Evolutionary conservation across 352 stramenopile genomes (phyloP), one percentile per base, ranked within the genome.

Genomic region (Aphanomyces euteiches): DNA sequence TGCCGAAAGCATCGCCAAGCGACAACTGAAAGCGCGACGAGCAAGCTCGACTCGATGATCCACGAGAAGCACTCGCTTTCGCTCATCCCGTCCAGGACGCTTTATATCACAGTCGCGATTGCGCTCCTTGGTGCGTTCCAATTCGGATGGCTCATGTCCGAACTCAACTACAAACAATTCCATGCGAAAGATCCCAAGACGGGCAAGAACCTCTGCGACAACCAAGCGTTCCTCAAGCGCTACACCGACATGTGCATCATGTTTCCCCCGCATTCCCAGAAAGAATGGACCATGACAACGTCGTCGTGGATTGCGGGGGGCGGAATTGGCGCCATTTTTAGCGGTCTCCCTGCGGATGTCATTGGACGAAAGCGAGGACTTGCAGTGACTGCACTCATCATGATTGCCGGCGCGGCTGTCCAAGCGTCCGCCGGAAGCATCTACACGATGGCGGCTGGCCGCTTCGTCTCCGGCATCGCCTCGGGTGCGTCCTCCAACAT

Each of bases 301-400:
- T 88, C 88, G 71, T 72, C 73, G n/a, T 88, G 80, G 80, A 77
- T 88, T 58, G 69, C 85, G 43, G 80, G 79, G 8, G 82, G 78
- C 15, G 85, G 86, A 74, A 19, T 81, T 65, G 80, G 81, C 8
- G 70, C 69, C 56, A 74, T 90, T 5, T 48, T 57, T 3, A 81
- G 77, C 56, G 78, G 78, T 3, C 58, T 38, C 19, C 56, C 81
- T 4, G 63, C 78, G 0, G 80, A 88, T 64, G 66, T 66, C 15
- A 79, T 78, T 21, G 80, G 82, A 13, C 82, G 79, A 15, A 83
- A 80, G 43, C 78, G 72, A 1, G 74, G 73, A 10, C 73, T 86
- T 39, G 61, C 72, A 7, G 10, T 71, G 15, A 71, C 64, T 47
- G 45, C 45, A 13, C 8, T 71, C 47, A n/a, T 71, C 15, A 71